Percentiles rank a stretch among this genome's conserved stretches.
Conservation (phyloP, 768 basidiomycete genomes). For the Lactifluus subvellereus region DNA sequence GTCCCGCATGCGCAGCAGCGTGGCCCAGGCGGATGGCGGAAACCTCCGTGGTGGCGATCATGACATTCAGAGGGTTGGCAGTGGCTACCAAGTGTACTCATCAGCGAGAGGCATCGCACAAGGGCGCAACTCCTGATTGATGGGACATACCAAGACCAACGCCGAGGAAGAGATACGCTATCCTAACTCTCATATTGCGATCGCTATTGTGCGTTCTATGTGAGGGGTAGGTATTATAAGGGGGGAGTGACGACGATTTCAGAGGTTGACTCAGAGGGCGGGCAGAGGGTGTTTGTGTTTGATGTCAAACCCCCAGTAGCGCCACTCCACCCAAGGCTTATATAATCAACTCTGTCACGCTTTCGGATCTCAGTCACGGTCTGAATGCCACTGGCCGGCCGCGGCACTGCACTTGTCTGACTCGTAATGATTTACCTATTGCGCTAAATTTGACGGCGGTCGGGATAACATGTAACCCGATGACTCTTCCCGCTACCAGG, state of each 20-base stretch:
- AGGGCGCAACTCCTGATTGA: background rate
- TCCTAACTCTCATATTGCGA: background rate
- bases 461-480: no score
- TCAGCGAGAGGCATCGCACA: background rate
- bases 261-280: background rate
- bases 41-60: conserved; percentile 13
- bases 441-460: no score
- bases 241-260: background rate
- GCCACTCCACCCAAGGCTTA: background rate
- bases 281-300: background rate
- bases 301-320: background rate
- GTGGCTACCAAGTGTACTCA: conserved; percentile 1
- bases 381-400: no score
- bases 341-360: background rate
- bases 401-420: no score
- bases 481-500: no score
- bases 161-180: conserved; percentile 2
- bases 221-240: background rate
- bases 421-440: no score
- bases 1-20: conserved; percentile 3
- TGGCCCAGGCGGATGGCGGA: conserved; percentile 19
- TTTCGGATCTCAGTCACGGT: no score
- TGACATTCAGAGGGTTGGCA: conserved; percentile 12
- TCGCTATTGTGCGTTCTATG: background rate
- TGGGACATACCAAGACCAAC: conserved; percentile 16